Conservation (phyloP, 176 grass and related monocot genomes). For the Zizania latifolia region DNA sequence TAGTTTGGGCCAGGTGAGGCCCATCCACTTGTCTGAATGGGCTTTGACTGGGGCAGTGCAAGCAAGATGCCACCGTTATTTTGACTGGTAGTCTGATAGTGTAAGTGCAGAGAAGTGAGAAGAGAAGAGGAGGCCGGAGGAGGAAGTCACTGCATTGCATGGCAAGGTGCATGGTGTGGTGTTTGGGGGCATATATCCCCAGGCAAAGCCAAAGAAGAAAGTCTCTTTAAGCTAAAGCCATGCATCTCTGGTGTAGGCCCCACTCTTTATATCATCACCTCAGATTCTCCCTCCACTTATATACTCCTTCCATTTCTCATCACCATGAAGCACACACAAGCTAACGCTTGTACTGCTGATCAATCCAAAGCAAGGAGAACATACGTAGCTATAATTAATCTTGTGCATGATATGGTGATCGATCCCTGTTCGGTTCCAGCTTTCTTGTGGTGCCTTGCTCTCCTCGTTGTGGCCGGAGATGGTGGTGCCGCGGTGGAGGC, state of each 20-base stretch:
- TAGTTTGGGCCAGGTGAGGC: background rate
- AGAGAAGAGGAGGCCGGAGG: background rate
- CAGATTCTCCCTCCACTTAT: constrained; percentile 45
- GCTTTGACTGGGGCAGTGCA: constrained; percentile 14
- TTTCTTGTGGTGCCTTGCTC: constrained; percentile 5
- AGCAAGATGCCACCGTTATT: background rate
- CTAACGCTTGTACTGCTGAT: background rate
- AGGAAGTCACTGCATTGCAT: background rate
- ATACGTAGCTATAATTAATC: no score
- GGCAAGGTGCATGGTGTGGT: no score
- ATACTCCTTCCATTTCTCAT: constrained; percentile 24
- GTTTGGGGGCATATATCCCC: constrained; percentile 32
- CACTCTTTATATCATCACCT: constrained; percentile 45
- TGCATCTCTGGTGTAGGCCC: constrained; percentile 23
- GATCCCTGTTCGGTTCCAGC: background rate
- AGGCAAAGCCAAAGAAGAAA: background rate
- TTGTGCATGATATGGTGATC: constrained; percentile 27
- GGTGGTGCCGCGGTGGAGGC: background rate
- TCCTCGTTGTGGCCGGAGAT: background rate
- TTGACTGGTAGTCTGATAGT: background rate
- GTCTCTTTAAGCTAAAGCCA: constrained; percentile 33
- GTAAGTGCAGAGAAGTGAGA: background rate
- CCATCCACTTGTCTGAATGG: background rate
- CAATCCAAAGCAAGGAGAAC: no score
- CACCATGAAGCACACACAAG: background rate